Percentiles rank a stretch among this genome's conserved stretches.
These are phyloP conservation scores for Populus tremula DNA, from an alignment of 345 rosid species.

Conservation along the genomic window DNA sequence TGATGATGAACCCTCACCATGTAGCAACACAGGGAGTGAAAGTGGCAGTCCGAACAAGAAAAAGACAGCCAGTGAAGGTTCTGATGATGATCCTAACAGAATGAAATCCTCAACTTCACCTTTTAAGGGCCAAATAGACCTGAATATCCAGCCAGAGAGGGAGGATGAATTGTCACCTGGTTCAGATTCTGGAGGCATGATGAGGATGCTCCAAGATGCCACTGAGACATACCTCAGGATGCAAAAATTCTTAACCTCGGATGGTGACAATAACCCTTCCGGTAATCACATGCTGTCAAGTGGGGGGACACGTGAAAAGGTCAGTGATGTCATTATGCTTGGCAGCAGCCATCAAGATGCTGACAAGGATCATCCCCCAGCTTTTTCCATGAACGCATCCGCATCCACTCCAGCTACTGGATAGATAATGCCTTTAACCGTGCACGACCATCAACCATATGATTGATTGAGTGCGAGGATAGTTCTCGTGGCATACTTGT, in stretches of 20 bases:
- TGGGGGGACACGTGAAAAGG: slow-evolving; percentile 21
- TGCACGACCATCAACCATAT: neutral
- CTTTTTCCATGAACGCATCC: slow-evolving; percentile 24
- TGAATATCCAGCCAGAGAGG: slow-evolving; percentile 86
- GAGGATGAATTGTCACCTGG: slow-evolving; percentile 72
- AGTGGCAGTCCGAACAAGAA: slow-evolving; percentile 45
- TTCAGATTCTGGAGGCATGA: slow-evolving; percentile 45
- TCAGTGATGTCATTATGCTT: neutral
- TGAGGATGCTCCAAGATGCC: slow-evolving; percentile 43
- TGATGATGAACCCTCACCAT: slow-evolving; percentile 43
- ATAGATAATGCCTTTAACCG: slow-evolving; percentile 13
- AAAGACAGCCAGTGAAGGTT: slow-evolving; percentile 38
- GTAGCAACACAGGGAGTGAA: slow-evolving; percentile 31
- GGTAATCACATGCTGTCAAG: slow-evolving; percentile 16
- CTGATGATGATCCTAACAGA: slow-evolving; percentile 46
- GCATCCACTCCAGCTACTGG: slow-evolving; percentile 37
- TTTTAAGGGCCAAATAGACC: slow-evolving; percentile 74
- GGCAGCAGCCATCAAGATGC: slow-evolving; percentile 28
- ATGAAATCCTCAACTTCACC: slow-evolving; percentile 47
- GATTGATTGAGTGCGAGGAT: neutral
- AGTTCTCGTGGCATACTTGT: slow-evolving; percentile 16
- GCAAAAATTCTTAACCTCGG: slow-evolving; percentile 34
- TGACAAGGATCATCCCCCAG: slow-evolving; percentile 18
- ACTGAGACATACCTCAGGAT: slow-evolving; percentile 33
- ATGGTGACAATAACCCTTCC: slow-evolving; percentile 23